Percentiles rank a stretch among this genome's conserved stretches.
phyloP scores from a whole-genome alignment of 768 basidiomycete species.

The Psilocybe sp. region DNA sequence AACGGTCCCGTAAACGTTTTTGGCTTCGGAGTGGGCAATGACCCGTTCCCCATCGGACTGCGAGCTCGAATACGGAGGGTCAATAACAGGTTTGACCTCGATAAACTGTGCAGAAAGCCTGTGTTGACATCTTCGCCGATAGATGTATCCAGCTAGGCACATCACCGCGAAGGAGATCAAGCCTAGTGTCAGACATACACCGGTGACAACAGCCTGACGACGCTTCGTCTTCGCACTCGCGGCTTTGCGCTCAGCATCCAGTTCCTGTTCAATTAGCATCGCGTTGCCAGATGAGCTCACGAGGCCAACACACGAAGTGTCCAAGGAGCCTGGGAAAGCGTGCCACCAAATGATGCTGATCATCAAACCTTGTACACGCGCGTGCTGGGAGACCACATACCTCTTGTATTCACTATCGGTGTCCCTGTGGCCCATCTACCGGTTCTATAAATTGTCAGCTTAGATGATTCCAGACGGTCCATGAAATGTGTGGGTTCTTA shows the following conservation, averaged over 20 bases:
- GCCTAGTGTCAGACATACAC: too few species aligned
- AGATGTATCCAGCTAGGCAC: too few species aligned
- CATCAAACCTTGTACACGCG: conserved; percentile 1
- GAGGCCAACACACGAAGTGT: conserved; percentile 29
- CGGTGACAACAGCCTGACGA: too few species aligned
- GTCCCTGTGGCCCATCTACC: conserved; percentile 37
- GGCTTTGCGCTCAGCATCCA: conserved; percentile 1
- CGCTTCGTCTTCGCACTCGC: too few species aligned
- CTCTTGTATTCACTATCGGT: conserved; percentile 26
- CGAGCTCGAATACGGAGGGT: too few species aligned
- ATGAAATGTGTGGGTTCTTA: conserved; percentile 29
- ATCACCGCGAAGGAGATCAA: too few species aligned
- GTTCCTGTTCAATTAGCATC: conserved; percentile 4
- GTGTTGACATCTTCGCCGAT: too few species aligned
- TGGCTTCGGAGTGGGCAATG: too few species aligned
- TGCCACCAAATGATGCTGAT: neutral
- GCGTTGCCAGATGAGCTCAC: conserved; percentile 23
- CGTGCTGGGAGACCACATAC: conserved; percentile 25
- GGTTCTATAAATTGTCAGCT: conserved; percentile 23
- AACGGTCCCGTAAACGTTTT: too few species aligned
- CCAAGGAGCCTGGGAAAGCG: conserved; percentile 19
- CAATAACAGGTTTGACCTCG: too few species aligned
- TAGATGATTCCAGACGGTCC: neutral
- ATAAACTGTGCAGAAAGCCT: too few species aligned
- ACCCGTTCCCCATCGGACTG: too few species aligned